Conservation (phyloP, 2,329 filamentous ascomycete genomes). For the Botrytis deweyae region DNA sequence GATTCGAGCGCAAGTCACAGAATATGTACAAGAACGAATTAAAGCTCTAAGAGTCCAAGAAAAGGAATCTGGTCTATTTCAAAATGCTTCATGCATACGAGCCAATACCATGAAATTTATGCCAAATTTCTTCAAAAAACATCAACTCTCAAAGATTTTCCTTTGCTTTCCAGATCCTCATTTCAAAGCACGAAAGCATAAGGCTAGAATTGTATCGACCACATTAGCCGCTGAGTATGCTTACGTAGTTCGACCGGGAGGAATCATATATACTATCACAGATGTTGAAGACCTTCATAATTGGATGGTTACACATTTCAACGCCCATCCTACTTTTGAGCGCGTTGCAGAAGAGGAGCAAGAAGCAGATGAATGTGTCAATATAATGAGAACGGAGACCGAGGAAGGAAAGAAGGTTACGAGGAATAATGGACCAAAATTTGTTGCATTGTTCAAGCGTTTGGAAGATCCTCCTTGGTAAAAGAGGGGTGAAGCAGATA, state of each 20-base stretch:
- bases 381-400: constrained; percentile 77
- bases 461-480: constrained; percentile 58
- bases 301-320: constrained; percentile 91
- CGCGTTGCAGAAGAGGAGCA: constrained; percentile 67
- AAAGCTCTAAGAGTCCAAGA: constrained; percentile 73
- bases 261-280: constrained; percentile 92
- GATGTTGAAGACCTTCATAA: constrained; percentile 91
- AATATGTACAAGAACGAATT: constrained; percentile 87
- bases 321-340: constrained; percentile 75
- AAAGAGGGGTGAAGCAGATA: too few relatives aligned
- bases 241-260: constrained; percentile 78
- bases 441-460: constrained; percentile 83
- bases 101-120: constrained; percentile 99
- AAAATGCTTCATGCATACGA: constrained; percentile 85
- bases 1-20: constrained; percentile 84
- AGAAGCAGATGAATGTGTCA: constrained; percentile 68
- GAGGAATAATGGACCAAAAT: constrained; percentile 87
- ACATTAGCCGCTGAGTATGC: constrained; percentile 93
- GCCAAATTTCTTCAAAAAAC: constrained; percentile 89
- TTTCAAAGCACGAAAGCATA: constrained; percentile 97
- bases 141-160: constrained; percentile 86
- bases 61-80: constrained; percentile 56
- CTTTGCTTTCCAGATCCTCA: constrained; percentile 98
- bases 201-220: constrained; percentile 87
- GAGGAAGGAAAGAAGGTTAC: constrained; percentile 97